Conservation (phyloP, 345 rosid species). For the Syzygium aromaticum region DNA sequence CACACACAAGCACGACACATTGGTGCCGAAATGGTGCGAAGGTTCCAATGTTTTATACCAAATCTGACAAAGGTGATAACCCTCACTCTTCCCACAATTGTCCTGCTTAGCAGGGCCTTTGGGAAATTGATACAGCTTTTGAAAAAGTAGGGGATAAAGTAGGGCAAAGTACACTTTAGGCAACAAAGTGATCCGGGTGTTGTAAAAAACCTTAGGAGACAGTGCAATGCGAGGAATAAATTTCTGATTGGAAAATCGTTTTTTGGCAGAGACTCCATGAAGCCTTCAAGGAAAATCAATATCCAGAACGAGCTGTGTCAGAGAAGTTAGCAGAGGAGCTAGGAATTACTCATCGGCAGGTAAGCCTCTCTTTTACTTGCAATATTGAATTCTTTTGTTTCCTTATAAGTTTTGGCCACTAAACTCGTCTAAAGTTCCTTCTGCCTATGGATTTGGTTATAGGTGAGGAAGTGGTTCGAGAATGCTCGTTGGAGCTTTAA, state of each 20-base stretch:
- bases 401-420: neutral
- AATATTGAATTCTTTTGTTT: neutral
- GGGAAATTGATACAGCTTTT: neutral
- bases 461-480: slow-evolving; percentile 84
- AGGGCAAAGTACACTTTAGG: neutral
- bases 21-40: neutral
- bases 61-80: neutral
- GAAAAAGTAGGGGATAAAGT: neutral
- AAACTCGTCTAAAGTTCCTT: neutral
- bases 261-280: slow-evolving; percentile 45
- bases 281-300: slow-evolving; percentile 53
- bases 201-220: neutral
- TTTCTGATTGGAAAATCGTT: neutral
- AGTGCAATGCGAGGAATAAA: neutral
- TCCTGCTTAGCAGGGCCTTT: neutral
- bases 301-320: slow-evolving; percentile 52
- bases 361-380: slow-evolving; percentile 5
- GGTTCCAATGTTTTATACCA: neutral
- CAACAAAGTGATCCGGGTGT: neutral
- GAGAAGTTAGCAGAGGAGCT: slow-evolving; percentile 64
- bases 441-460: slow-evolving; percentile 1
- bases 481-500: slow-evolving; percentile 66
- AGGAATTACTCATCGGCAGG: slow-evolving; percentile 55
- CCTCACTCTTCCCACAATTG: neutral
- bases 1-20: neutral